phyloP scores from a whole-genome alignment of 1,284 basidiomycete genomes.

The Sphagnurus paluster region DNA sequence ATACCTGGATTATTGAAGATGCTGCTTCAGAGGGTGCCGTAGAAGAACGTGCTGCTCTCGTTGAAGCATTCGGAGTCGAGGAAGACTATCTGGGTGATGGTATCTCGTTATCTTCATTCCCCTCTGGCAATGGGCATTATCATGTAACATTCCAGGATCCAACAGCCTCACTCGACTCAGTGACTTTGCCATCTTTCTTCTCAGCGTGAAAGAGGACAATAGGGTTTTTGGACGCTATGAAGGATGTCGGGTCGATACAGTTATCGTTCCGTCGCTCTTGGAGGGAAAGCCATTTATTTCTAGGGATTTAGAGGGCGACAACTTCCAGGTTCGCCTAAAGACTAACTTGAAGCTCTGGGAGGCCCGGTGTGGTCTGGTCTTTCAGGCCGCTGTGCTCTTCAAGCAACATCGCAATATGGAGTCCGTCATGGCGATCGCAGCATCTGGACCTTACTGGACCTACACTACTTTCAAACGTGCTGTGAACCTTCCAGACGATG shows the following conservation, averaged over 20 bases:
- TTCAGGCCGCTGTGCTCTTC: conserved; percentile 1
- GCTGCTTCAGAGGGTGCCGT: no score
- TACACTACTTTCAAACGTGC: not conserved
- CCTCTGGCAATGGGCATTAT: no score
- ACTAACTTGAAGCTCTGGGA: not conserved
- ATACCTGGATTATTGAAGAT: no score
- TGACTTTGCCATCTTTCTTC: conserved; percentile 2
- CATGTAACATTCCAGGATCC: no score
- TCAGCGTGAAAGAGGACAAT: not conserved
- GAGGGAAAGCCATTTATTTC: not conserved
- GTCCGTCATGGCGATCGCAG: not conserved
- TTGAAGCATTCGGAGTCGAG: no score
- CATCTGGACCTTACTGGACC: not conserved
- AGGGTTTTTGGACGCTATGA: not conserved
- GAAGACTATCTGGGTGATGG: conserved; percentile 18
- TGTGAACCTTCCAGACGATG: no score
- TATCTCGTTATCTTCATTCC: no score
- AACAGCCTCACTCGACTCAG: conserved; percentile 1
- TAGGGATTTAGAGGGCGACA: not conserved
- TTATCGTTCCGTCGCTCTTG: not conserved
- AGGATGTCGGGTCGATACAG: not conserved
- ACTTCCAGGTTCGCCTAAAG: not conserved
- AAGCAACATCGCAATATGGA: not conserved
- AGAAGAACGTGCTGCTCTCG: no score
- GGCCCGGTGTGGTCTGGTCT: not conserved